Percentiles rank a stretch among this genome's conserved stretches.
Evolutionary conservation across 441 rosid genomes (phyloP).

Genomic region (Adansonia grandidieri): DNA sequence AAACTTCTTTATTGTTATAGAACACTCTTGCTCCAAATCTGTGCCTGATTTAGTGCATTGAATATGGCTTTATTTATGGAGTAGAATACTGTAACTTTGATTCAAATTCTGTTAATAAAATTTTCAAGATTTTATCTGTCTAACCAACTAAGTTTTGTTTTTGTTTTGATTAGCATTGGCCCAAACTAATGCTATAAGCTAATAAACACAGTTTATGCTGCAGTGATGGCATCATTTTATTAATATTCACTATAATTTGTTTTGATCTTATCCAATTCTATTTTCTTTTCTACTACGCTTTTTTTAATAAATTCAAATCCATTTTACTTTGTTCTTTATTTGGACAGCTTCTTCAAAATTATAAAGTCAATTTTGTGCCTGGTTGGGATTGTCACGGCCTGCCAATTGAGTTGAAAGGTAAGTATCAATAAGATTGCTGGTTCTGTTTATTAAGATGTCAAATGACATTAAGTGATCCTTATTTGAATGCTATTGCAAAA

Average conservation of each 20-base stretch:
- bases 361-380: conserved; percentile 83
- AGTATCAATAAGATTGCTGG: conserved; percentile 37
- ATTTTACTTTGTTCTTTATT: conserved; percentile 29
- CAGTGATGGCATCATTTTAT: not conserved
- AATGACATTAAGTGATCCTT: not conserved
- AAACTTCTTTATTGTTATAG: conserved; percentile 14
- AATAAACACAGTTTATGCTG: not conserved
- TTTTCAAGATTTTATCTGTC: not conserved
- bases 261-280: not conserved
- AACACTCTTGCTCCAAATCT: not conserved
- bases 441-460: conserved; percentile 14
- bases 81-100: not conserved
- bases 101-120: conserved; percentile 13
- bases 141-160: conserved; percentile 12
- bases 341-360: conserved; percentile 85
- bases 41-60: not conserved
- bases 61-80: not conserved
- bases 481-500: conserved; percentile 12
- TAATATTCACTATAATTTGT: not conserved
- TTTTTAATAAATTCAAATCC: conserved; percentile 1
- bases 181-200: not conserved
- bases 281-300: not conserved
- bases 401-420: conserved; percentile 98
- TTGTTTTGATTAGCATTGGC: not conserved
- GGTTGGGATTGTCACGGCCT: conserved; percentile 99